A percentile compares a stretch with the other conserved stretches of the same genome.
phyloP scores from a whole-genome alignment of 2,329 filamentous ascomycete species.

The Didymella sp. region DNA sequence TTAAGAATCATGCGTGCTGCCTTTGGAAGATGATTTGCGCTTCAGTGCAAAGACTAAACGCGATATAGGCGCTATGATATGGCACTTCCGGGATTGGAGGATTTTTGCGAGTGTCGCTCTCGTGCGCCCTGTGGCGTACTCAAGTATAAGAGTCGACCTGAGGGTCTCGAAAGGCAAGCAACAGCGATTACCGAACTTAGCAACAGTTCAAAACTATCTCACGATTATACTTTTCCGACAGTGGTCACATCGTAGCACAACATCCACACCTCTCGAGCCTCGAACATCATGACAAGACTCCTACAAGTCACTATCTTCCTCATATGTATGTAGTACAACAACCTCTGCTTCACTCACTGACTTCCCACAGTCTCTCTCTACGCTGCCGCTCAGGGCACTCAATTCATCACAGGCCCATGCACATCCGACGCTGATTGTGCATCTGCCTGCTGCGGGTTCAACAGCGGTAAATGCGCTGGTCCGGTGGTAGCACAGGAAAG shows the following conservation, averaged over 20 bases:
- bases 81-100: background rate
- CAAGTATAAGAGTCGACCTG: background rate
- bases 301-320: background rate
- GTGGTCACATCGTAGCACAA: background rate
- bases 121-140: background rate
- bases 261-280: background rate
- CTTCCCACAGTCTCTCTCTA: background rate
- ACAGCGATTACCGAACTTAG: background rate
- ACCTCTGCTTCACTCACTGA: background rate
- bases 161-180: background rate
- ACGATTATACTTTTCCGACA: background rate
- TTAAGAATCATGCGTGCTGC: background rate
- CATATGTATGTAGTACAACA: background rate
- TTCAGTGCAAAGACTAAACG: background rate
- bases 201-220: too few species aligned
- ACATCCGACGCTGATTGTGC: constrained; percentile 1
- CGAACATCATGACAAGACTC: background rate
- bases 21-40: background rate
- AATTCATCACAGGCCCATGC: constrained; percentile 5
- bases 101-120: background rate
- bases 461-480: constrained; percentile 1
- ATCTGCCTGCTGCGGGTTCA: constrained; percentile 8
- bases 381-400: constrained; percentile 1
- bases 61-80: background rate
- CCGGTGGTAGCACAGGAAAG: constrained; percentile 5